Evolutionary conservation across 179 eudicot species (phyloP).

Genomic region (Beta macrorhiza): DNA sequence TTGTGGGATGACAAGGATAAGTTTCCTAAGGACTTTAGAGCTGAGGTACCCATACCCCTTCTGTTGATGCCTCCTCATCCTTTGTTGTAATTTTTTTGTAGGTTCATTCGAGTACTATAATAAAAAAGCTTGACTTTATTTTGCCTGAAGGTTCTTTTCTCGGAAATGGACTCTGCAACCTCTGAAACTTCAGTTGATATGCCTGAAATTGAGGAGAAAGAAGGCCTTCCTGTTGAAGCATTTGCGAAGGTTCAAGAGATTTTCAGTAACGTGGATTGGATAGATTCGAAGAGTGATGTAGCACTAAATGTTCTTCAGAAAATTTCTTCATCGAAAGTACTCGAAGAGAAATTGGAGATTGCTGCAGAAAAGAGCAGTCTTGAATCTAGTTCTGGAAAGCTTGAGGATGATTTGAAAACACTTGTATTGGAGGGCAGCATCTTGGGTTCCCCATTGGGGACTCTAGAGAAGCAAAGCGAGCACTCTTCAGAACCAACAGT

Average conservation of each 20-base stretch:
- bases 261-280: conserved; percentile 65
- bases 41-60: conserved; percentile 51
- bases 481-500: conserved; percentile 10
- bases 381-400: conserved; percentile 27
- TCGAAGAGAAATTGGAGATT: conserved; percentile 42
- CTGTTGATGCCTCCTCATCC: background rate
- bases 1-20: conserved; percentile 62
- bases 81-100: background rate
- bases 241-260: conserved; percentile 69
- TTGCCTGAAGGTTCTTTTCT: conserved; percentile 63
- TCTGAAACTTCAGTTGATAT: conserved; percentile 35
- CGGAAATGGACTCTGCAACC: conserved; percentile 62
- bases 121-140: conserved; percentile 8
- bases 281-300: conserved; percentile 42
- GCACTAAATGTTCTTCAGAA: conserved; percentile 46
- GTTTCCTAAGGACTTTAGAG: conserved; percentile 65
- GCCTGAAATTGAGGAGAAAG: conserved; percentile 47
- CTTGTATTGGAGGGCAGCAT: conserved; percentile 30
- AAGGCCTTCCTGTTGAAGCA: conserved; percentile 79
- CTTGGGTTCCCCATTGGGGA: conserved; percentile 17
- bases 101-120: background rate
- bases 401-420: conserved; percentile 25
- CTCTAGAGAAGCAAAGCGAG: conserved; percentile 22
- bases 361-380: conserved; percentile 25
- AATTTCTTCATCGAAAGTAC: conserved; percentile 37